Percentiles rank a stretch among this genome's conserved stretches.
These are phyloP conservation scores for Amniculicola lignicola DNA, from an alignment of 495 filamentous ascomycete species.

Conservation along the genomic window DNA sequence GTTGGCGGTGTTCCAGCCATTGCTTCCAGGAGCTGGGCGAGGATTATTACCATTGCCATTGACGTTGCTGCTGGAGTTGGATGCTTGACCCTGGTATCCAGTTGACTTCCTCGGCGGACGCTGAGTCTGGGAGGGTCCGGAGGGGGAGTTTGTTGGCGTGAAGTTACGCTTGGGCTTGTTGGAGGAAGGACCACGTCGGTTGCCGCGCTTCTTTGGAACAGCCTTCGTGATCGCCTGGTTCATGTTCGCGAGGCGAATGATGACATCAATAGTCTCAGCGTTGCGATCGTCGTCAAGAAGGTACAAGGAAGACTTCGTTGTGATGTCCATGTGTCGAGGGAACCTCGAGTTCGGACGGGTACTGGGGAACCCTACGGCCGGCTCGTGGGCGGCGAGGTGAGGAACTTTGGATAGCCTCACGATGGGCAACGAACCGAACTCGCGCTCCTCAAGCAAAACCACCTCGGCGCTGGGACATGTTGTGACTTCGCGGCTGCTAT, in stretches of 20 bases:
- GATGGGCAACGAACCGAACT: slow-evolving; percentile 41
- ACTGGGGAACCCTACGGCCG: slow-evolving; percentile 3
- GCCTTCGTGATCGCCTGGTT: slow-evolving; percentile 16
- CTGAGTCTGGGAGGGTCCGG: slow-evolving; percentile 3
- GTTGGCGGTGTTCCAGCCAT: slow-evolving; percentile 9
- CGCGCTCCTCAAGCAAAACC: slow-evolving; percentile 41
- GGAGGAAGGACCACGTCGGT: neutral
- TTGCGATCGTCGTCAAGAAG: slow-evolving; percentile 5
- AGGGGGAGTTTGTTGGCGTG: neutral
- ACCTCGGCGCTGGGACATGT: slow-evolving; percentile 38
- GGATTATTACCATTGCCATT: slow-evolving; percentile 4
- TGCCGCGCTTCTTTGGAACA: slow-evolving; percentile 7
- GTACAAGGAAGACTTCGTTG: slow-evolving; percentile 1
- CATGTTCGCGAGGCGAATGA: slow-evolving; percentile 15
- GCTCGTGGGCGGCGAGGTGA: slow-evolving; percentile 28
- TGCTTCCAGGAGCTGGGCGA: slow-evolving; percentile 7
- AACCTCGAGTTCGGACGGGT: slow-evolving; percentile 15
- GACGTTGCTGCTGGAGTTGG: slow-evolving; percentile 9
- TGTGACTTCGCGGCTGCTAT: slow-evolving; percentile 32
- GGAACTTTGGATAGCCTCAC: slow-evolving; percentile 34
- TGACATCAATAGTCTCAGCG: slow-evolving; percentile 21
- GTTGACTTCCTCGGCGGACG: slow-evolving; percentile 20
- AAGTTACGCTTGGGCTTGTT: slow-evolving; percentile 7
- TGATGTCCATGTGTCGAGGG: slow-evolving; percentile 5
- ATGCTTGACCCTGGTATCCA: slow-evolving; percentile 23